Evolutionary conservation across 345 rosid species (phyloP).

Genomic region (Hibiscus mutabilis): DNA sequence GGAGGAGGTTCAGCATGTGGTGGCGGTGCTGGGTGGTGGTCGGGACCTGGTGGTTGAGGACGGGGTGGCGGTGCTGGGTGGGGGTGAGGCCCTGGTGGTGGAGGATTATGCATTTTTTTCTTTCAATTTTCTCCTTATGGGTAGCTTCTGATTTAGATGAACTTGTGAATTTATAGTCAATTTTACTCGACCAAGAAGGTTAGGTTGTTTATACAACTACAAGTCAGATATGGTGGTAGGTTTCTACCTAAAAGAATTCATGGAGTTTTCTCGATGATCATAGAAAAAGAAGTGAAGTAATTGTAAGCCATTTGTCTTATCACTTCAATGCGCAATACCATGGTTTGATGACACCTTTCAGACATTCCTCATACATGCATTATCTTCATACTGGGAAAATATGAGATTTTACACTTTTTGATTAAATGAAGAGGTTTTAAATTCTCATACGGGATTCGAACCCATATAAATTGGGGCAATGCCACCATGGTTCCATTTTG

Average conservation of each 20-base stretch:
- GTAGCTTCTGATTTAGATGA: not conserved
- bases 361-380: not conserved
- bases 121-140: not conserved
- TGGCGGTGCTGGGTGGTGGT: not conserved
- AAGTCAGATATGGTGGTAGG: constrained; percentile 20
- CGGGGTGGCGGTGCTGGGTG: constrained; percentile 13
- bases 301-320: not conserved
- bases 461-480: no score
- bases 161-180: not conserved
- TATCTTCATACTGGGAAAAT: no score
- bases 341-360: not conserved
- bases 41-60: constrained; percentile 9
- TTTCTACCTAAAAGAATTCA: constrained; percentile 9
- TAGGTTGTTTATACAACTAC: not conserved
- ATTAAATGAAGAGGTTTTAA: no score
- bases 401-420: no score
- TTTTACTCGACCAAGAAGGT: not conserved
- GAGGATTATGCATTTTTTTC: constrained; percentile 23
- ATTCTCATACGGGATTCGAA: no score
- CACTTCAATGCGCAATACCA: not conserved
- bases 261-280: constrained; percentile 1
- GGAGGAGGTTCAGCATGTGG: constrained; percentile 19
- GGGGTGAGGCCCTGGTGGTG: constrained; percentile 8
- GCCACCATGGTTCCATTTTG: not conserved
- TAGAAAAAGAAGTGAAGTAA: not conserved